These are phyloP conservation scores for Chaetomium globosum DNA, from an alignment of 2,329 filamentous ascomycete species.

Conservation along the genomic window DNA sequence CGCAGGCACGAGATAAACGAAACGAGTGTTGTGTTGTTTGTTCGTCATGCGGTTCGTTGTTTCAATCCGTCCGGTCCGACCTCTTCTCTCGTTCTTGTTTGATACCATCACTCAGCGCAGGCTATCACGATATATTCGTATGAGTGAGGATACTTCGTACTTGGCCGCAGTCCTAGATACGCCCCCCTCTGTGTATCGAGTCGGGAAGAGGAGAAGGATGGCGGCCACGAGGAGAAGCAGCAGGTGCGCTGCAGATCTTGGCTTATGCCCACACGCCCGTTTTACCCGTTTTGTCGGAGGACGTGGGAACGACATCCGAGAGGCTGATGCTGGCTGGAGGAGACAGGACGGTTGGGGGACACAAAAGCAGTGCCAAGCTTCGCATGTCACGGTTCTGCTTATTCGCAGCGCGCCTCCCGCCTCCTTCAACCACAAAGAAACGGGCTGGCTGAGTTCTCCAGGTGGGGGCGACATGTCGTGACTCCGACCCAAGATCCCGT, in stretches of 20 bases:
- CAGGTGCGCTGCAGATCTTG: neutral
- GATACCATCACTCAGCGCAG: neutral
- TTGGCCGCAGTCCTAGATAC: neutral
- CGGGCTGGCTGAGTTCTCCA: neutral
- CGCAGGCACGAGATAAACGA: neutral
- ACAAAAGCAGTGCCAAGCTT: constrained; percentile 14
- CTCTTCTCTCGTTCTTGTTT: neutral
- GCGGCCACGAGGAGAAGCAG: neutral
- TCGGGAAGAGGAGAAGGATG: neutral
- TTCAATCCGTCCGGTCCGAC: neutral
- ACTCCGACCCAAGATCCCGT: neutral
- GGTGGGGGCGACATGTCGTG: constrained; percentile 2
- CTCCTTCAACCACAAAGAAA: neutral
- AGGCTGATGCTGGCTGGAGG: constrained; percentile 1
- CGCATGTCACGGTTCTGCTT: constrained; percentile 1
- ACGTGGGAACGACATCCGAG: constrained; percentile 16
- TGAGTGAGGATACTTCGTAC: too few species aligned
- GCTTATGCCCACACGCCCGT: neutral
- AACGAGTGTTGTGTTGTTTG: neutral
- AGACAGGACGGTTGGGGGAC: constrained; percentile 7
- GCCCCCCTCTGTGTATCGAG: neutral
- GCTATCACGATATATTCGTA: neutral
- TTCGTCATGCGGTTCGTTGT: neutral
- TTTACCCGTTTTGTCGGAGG: neutral
- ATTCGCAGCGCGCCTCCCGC: neutral